Evolutionary conservation across 306 rosid species (phyloP), one percentile per base, ranked within the genome.

Genomic region (Begonia peltatifolia): DNA sequence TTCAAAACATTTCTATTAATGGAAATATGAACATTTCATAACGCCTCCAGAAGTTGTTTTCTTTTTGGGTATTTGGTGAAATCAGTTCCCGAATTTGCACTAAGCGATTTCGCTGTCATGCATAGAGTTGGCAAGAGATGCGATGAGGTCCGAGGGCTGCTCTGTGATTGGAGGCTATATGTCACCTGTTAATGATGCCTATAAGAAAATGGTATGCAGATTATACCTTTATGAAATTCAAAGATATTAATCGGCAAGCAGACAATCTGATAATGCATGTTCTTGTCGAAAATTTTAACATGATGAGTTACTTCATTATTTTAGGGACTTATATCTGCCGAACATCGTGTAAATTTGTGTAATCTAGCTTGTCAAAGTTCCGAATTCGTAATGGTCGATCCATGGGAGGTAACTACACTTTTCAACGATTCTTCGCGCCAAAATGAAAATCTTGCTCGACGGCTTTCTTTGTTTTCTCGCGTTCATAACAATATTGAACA

Each of bases 111-210:
- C 43, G 42, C 16, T 58, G 14, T 46, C 47, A 43, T 63, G 63
- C 58, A 59, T 62, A 86, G 99, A 86, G 82, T 71, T 90, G 63
- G 99, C 92, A 16, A 90, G 82, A 61, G 99, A 90, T 68, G 82
- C 76, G 0, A 60, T 90, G 70, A 67, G 64, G 61, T 76, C 73
- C 35, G 83, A 76, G 63, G 99, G 92, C 54, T 72, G 67, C 59
- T 80, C 72, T 11, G 87, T 90, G 23, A 68, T 90, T 67, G 99
- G 99, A 69, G 95, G 76, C 62, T 90, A 86, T 60, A 71, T 86
- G 81, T 90, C 94, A 46, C 94, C 95, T 42, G 99, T 90, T 68
- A 90, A 90, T 67, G 86, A 83, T 69, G 94, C 95, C 25, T 90
- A 86, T 83, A 71, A 86, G 67, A 90, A 86, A 77, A 73, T 41